A percentile compares a stretch with the other conserved stretches of the same genome.
phyloP scores from a whole-genome alignment of 1,284 basidiomycete species.

The Cystobasidium pallidum region DNA sequence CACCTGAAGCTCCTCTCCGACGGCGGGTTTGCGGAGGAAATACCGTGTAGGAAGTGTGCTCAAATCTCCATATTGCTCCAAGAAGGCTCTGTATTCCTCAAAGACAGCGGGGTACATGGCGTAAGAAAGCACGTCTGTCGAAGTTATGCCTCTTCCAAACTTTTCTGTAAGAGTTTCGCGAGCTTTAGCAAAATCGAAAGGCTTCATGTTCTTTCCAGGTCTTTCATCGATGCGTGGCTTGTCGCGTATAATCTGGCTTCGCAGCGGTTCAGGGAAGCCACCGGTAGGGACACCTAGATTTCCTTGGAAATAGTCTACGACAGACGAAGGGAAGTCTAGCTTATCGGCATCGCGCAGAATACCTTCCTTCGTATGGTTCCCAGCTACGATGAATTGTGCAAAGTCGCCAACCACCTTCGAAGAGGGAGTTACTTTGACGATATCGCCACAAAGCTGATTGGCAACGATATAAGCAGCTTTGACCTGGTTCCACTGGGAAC shows the following conservation, averaged over 20 bases:
- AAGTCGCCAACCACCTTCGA: slow-evolving; percentile 99
- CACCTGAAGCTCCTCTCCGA: slow-evolving; percentile 95
- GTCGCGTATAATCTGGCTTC: slow-evolving; percentile 87
- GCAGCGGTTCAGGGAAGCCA: slow-evolving; percentile 96
- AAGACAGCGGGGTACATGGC: slow-evolving; percentile 97
- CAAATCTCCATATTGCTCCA: slow-evolving; percentile 94
- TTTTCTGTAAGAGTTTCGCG: slow-evolving; percentile 87
- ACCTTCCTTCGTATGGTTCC: slow-evolving; percentile 82
- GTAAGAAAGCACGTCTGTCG: slow-evolving; percentile 90
- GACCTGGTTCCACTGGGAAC: slow-evolving; percentile 97
- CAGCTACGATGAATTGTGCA: slow-evolving; percentile 74
- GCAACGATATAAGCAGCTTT: slow-evolving; percentile 99
- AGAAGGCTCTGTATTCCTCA: slow-evolving; percentile 93
- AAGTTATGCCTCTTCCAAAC: slow-evolving; percentile 92
- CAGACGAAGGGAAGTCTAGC: slow-evolving; percentile 88
- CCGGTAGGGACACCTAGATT: slow-evolving; percentile 95
- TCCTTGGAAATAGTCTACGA: slow-evolving; percentile 65
- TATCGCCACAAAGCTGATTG: slow-evolving; percentile 94
- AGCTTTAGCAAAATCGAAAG: slow-evolving; percentile 95
- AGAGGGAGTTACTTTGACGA: slow-evolving; percentile 99
- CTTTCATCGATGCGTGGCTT: slow-evolving; percentile 91
- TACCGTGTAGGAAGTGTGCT: slow-evolving; percentile 93
- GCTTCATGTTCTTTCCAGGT: slow-evolving; percentile 82
- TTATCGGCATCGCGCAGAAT: slow-evolving; percentile 82
- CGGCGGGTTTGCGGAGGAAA: slow-evolving; percentile 89